A percentile compares a stretch with the other conserved stretches of the same genome.
These are phyloP conservation scores for Starmera pachycereana DNA, from an alignment of 805 yeast species.

Conservation along the genomic window DNA sequence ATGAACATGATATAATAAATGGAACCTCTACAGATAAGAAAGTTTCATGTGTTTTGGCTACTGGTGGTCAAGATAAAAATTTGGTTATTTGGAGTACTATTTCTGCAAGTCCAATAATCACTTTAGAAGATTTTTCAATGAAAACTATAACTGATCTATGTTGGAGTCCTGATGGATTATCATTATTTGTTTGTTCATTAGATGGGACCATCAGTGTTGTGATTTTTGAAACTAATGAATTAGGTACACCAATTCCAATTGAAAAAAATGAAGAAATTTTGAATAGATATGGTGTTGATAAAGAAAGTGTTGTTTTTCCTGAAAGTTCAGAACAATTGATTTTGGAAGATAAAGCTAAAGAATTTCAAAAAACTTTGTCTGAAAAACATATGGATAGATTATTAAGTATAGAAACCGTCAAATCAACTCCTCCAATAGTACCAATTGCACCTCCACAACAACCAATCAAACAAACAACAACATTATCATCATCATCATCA, in stretches of 20 bases:
- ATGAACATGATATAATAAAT: slow-evolving; percentile 20
- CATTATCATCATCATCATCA: background rate
- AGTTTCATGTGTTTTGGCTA: slow-evolving; percentile 70
- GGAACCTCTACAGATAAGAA: slow-evolving; percentile 19
- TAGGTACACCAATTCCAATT: slow-evolving; percentile 53
- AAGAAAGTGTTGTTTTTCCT: slow-evolving; percentile 76
- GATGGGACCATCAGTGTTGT: slow-evolving; percentile 76
- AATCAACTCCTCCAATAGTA: slow-evolving; percentile 2
- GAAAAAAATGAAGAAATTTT: slow-evolving; percentile 61
- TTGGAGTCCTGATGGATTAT: slow-evolving; percentile 78
- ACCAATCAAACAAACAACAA: background rate
- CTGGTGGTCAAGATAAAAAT: slow-evolving; percentile 91
- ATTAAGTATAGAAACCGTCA: slow-evolving; percentile 22
- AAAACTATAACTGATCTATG: slow-evolving; percentile 81
- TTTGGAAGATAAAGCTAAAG: slow-evolving; percentile 55
- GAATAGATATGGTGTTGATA: slow-evolving; percentile 78
- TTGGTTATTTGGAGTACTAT: slow-evolving; percentile 83
- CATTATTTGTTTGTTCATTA: slow-evolving; percentile 65
- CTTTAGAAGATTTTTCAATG: slow-evolving; percentile 63
- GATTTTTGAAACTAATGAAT: slow-evolving; percentile 49
- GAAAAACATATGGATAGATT: slow-evolving; percentile 31
- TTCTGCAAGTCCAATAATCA: slow-evolving; percentile 65
- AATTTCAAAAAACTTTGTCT: slow-evolving; percentile 20
- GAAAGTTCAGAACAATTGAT: slow-evolving; percentile 74
- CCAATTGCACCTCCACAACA: slow-evolving; percentile 2